Percentiles rank a stretch among this genome's conserved stretches.
Evolutionary conservation across 108 stramenopile genomes (phyloP).

Genomic region (Fragilariopsis cylindrus): DNA sequence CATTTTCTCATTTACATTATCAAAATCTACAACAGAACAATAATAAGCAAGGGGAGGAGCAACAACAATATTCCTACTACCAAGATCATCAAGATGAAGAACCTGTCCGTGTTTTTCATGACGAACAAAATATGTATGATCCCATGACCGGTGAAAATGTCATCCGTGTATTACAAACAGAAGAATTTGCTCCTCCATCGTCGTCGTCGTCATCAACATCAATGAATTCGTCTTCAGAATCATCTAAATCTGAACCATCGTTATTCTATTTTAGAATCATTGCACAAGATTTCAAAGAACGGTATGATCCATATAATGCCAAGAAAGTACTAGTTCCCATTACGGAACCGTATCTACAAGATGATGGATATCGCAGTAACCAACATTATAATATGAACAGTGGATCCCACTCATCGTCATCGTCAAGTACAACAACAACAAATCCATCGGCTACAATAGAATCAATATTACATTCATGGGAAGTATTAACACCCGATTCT

Average conservation of each 20-base stretch:
- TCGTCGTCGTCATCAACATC: background rate
- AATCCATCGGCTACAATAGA: background rate
- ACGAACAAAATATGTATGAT: conserved; percentile 32
- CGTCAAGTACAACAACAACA: background rate
- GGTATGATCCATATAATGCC: conserved; percentile 48
- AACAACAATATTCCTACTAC: conserved; percentile 15
- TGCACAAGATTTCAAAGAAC: conserved; percentile 55
- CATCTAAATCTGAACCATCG: background rate
- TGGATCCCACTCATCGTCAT: conserved; percentile 6
- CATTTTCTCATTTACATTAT: conserved; percentile 8
- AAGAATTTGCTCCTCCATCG: conserved; percentile 36
- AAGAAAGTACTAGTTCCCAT: conserved; percentile 50
- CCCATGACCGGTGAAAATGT: conserved; percentile 24
- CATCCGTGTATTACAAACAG: conserved; percentile 41
- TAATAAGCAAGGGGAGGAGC: conserved; percentile 15
- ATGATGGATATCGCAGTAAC: conserved; percentile 54
- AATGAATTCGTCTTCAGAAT: background rate
- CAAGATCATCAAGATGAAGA: conserved; percentile 3
- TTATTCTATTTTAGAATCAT: conserved; percentile 40
- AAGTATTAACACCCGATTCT: conserved; percentile 37
- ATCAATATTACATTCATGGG: conserved; percentile 33
- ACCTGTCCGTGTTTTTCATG: conserved; percentile 18
- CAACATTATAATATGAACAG: conserved; percentile 1
- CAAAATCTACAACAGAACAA: conserved; percentile 18
- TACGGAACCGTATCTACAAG: conserved; percentile 58